Evolutionary conservation across 2,329 filamentous ascomycete genomes (phyloP).

Genomic region (Cordyceps cateniannulata): DNA sequence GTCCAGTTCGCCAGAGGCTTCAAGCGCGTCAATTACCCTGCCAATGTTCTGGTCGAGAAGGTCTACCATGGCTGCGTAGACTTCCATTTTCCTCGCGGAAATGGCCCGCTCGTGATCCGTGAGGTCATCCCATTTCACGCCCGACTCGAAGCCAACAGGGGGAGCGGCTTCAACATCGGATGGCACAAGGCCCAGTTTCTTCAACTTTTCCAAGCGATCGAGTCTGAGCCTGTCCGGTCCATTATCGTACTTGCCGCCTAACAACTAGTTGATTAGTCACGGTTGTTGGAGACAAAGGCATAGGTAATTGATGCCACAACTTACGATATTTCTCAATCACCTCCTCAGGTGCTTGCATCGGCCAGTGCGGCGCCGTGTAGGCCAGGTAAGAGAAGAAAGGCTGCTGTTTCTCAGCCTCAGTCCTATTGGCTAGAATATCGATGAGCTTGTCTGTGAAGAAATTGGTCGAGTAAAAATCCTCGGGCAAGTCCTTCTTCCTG

Average conservation of each 20-base stretch:
- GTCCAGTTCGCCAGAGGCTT: slow-evolving; percentile 41
- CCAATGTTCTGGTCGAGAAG: slow-evolving; percentile 44
- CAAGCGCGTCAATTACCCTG: slow-evolving; percentile 41
- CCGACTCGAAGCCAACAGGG: background rate
- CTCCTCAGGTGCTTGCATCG: slow-evolving; percentile 41
- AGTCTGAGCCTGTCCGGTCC: slow-evolving; percentile 41
- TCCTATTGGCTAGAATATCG: slow-evolving; percentile 22
- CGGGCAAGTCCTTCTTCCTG: slow-evolving; percentile 28
- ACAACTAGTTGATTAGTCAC: background rate
- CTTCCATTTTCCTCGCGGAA: slow-evolving; percentile 24
- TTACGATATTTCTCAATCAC: slow-evolving; percentile 37
- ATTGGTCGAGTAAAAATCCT: slow-evolving; percentile 48
- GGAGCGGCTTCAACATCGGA: slow-evolving; percentile 18
- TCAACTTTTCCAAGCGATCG: slow-evolving; percentile 36
- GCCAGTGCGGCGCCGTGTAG: slow-evolving; percentile 49
- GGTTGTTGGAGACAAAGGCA: background rate
- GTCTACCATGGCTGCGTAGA: slow-evolving; percentile 49
- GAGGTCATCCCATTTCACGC: slow-evolving; percentile 17
- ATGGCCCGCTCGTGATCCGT: slow-evolving; percentile 8
- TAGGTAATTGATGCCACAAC: background rate
- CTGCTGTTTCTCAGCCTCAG: slow-evolving; percentile 20
- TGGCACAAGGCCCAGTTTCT: slow-evolving; percentile 34
- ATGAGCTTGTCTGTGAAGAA: slow-evolving; percentile 47
- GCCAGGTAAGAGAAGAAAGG: slow-evolving; percentile 53
- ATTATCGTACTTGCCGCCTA: slow-evolving; percentile 39